Conservation (phyloP, 352 stramenopile genomes). For the Blastocystis sp. region DNA sequence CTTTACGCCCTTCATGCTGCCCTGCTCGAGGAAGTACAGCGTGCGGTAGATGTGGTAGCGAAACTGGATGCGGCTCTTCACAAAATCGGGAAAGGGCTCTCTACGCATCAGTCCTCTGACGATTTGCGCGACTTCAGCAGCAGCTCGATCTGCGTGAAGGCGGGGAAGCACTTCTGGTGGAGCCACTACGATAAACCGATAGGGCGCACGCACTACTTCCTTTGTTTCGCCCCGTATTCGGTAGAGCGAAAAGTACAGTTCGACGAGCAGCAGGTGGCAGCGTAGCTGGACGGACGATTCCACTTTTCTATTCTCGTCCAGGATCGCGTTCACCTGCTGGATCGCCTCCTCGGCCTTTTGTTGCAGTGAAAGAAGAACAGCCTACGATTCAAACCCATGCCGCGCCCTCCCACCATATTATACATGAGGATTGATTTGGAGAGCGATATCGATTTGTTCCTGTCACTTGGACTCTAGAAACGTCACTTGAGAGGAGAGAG, state of each 20-base stretch:
- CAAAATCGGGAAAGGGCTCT: conserved; percentile 1
- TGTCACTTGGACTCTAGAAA: not conserved
- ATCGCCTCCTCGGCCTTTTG: not conserved
- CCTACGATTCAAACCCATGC: not conserved
- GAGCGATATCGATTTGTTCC: not conserved
- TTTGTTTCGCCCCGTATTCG: conserved; percentile 14
- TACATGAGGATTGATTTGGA: conserved; percentile 6
- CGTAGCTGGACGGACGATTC: conserved; percentile 4
- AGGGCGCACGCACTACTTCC: not conserved
- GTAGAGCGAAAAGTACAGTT: conserved; percentile 29
- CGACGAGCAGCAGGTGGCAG: not conserved
- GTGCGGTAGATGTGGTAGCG: conserved; percentile 61
- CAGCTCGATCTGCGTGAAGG: conserved; percentile 43
- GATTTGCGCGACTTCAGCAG: conserved; percentile 7
- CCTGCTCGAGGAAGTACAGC: conserved; percentile 64
- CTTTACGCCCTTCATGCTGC: conserved; percentile 65
- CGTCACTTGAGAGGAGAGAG: not conserved
- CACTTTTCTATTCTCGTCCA: not conserved
- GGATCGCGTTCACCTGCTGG: not conserved
- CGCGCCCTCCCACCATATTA: conserved; percentile 30
- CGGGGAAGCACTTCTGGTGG: not conserved
- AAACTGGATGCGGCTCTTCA: conserved; percentile 28
- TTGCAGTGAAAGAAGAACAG: conserved; percentile 18
- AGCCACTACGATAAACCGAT: conserved; percentile 30
- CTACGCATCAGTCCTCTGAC: not conserved